Percentiles rank a stretch among this genome's conserved stretches.
phyloP scores from a whole-genome alignment of 495 filamentous ascomycete genomes.

The Jackrogersella minutella region DNA sequence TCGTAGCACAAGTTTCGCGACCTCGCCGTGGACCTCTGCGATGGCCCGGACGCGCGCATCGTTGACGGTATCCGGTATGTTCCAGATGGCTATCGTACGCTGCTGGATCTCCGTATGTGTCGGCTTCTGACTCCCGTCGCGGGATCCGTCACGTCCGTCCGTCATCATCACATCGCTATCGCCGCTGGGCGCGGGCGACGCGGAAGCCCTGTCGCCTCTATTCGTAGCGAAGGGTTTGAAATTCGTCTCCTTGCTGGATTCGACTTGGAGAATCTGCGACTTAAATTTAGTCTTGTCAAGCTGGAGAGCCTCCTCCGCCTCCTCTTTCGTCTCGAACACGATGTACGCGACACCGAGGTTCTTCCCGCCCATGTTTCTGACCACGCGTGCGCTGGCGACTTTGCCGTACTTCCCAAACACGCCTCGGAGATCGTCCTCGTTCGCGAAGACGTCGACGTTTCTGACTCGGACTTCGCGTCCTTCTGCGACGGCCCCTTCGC shows the following conservation, averaged over 20 bases:
- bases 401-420: conserved; percentile 78
- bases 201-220: conserved; percentile 41
- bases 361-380: conserved; percentile 67
- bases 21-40: conserved; percentile 68
- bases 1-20: conserved; percentile 71
- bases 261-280: conserved; percentile 74
- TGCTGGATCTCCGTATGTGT: conserved; percentile 50
- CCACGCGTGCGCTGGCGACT: conserved; percentile 71
- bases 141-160: conserved; percentile 31
- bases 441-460: conserved; percentile 72
- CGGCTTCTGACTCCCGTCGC: conserved; percentile 32
- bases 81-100: conserved; percentile 69
- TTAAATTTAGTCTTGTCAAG: conserved; percentile 76
- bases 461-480: conserved; percentile 85
- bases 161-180: conserved; percentile 45
- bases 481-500: conserved; percentile 84
- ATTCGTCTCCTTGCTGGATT: conserved; percentile 59
- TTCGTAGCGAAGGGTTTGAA: conserved; percentile 54
- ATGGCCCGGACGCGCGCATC: conserved; percentile 71
- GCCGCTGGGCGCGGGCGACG: conserved; percentile 47
- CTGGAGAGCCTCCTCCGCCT: conserved; percentile 71
- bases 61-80: conserved; percentile 76
- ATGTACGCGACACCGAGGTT: conserved; percentile 81
- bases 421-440: conserved; percentile 71
- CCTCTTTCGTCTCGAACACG: conserved; percentile 75